These are phyloP conservation scores for Syzygium grande DNA, from an alignment of 345 rosid genomes.

Conservation along the genomic window DNA sequence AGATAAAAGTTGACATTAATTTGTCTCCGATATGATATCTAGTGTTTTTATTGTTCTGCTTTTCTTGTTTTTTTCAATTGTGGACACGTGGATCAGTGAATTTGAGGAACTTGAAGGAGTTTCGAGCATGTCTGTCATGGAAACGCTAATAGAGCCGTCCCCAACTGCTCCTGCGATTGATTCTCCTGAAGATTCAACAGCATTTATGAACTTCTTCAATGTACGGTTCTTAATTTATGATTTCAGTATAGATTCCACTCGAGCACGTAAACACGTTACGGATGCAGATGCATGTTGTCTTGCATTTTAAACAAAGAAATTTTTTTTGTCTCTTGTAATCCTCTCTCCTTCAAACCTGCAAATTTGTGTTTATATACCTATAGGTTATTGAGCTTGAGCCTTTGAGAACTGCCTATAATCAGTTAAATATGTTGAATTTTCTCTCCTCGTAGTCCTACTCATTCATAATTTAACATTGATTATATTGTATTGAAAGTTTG, in stretches of 20 bases:
- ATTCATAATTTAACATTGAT: background rate
- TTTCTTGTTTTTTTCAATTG: background rate
- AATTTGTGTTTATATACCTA: background rate
- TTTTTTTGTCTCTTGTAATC: background rate
- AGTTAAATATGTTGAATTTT: background rate
- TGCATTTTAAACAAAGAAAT: background rate
- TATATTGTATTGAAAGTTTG: background rate
- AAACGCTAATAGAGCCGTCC: constrained; percentile 54
- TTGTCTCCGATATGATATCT: background rate
- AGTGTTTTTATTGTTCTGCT: background rate
- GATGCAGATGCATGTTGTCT: background rate
- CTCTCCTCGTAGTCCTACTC: background rate
- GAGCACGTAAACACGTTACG: background rate
- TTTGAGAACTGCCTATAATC: background rate
- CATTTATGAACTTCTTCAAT: constrained; percentile 51
- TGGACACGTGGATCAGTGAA: constrained; percentile 22
- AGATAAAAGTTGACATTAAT: background rate
- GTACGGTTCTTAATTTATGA: constrained; percentile 17
- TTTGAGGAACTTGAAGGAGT: constrained; percentile 65
- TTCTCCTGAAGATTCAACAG: constrained; percentile 35
- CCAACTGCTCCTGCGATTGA: constrained; percentile 24
- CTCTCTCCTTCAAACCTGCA: background rate
- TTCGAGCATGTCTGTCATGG: constrained; percentile 47
- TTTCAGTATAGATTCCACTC: background rate
- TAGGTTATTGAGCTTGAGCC: background rate